These are phyloP conservation scores for Eucalyptus pauciflora DNA, from an alignment of 345 rosid species.

Conservation along the genomic window DNA sequence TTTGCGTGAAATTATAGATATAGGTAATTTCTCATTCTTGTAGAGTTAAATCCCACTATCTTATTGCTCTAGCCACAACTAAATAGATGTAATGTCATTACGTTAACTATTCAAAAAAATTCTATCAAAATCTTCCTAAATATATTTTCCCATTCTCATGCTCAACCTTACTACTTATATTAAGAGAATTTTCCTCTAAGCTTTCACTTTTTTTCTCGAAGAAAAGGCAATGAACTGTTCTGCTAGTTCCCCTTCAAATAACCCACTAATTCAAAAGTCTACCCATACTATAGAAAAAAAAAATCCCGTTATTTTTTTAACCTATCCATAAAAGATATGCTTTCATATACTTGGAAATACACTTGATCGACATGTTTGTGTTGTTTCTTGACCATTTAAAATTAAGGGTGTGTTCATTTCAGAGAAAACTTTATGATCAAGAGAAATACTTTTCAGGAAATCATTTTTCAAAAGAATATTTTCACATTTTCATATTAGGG, in stretches of 20 bases:
- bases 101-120: background rate
- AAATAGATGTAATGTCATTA: background rate
- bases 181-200: background rate
- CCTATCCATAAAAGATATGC: background rate
- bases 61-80: accelerated
- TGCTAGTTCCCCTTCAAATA: background rate
- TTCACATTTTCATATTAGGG: background rate
- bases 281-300: background rate
- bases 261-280: background rate
- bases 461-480: background rate
- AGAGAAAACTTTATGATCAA: background rate
- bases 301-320: background rate
- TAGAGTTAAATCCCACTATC: background rate
- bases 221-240: background rate
- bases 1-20: background rate
- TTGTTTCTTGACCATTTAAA: background rate
- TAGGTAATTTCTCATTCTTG: background rate
- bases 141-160: background rate
- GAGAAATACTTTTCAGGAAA: background rate
- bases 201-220: background rate
- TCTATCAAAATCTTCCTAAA: background rate
- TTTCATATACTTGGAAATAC: background rate
- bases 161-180: background rate
- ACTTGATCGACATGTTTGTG: background rate
- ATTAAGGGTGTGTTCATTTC: background rate